Evolutionary conservation across 139 green algal genomes (phyloP).

Genomic region (Tetraselmis striata): DNA sequence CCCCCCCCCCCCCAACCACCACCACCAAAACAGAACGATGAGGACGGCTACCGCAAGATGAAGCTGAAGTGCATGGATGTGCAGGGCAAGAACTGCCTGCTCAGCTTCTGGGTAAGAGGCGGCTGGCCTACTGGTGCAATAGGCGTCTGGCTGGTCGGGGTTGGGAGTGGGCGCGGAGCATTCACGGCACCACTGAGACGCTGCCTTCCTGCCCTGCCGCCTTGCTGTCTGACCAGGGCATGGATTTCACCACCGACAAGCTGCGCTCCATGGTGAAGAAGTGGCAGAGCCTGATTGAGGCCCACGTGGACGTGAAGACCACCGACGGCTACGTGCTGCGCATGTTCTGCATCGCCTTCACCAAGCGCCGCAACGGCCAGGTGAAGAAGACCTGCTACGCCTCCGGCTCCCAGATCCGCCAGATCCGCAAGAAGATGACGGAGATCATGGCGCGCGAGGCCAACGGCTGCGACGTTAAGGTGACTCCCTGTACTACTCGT

Average conservation of each 20-base stretch:
- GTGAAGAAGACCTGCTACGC: conserved; percentile 91
- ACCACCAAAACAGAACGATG: conserved; percentile 96
- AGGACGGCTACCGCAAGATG: conserved; percentile 96
- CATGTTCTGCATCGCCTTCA: conserved; percentile 98
- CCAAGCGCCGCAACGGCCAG: conserved; percentile 87
- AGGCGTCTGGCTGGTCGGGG: too few relatives aligned
- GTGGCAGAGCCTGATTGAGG: conserved; percentile 99
- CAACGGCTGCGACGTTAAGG: conserved; percentile 88
- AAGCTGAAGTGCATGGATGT: conserved; percentile 92
- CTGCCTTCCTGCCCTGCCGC: too few relatives aligned
- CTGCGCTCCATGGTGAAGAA: conserved; percentile 96
- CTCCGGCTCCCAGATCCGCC: conserved; percentile 67
- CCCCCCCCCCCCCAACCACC: too few relatives aligned
- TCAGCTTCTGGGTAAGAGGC: conserved; percentile 76
- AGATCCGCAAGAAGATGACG: conserved; percentile 97
- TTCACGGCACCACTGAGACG: too few relatives aligned
- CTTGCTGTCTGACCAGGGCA: too few relatives aligned
- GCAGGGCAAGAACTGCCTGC: conserved; percentile 92
- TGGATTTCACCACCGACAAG: conserved; percentile 99
- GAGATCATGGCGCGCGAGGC: conserved; percentile 96
- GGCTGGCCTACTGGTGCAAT: too few relatives aligned
- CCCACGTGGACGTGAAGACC: conserved; percentile 96
- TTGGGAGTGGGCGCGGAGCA: too few relatives aligned
- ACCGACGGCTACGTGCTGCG: conserved; percentile 95
- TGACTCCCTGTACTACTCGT: too few relatives aligned